phyloP scores from a whole-genome alignment of 345 rosid genomes.

The Eucalyptus pumila region DNA sequence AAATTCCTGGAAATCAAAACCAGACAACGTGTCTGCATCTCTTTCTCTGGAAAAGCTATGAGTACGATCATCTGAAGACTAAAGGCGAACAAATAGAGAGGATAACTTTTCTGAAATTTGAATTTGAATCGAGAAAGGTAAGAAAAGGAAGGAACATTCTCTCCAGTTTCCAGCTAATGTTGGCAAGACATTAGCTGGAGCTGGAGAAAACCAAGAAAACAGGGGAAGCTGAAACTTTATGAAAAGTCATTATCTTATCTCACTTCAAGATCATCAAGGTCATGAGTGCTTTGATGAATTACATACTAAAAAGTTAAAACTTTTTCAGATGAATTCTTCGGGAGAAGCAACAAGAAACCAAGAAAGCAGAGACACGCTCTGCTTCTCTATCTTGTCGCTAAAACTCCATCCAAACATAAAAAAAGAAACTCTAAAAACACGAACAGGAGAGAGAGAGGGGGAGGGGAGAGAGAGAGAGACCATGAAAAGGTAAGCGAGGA shows the following conservation, averaged over 20 bases:
- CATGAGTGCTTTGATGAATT: not conserved
- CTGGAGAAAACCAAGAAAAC: not conserved
- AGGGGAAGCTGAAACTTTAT: not conserved
- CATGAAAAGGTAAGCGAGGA: slow-evolving; percentile 89
- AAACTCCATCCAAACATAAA: not conserved
- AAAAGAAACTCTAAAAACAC: not conserved
- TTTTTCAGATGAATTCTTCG: not conserved
- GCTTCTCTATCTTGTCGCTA: not conserved
- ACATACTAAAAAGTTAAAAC: not conserved
- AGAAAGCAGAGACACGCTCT: not conserved
- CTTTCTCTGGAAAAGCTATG: not conserved
- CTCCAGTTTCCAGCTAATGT: not conserved
- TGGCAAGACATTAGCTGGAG: not conserved
- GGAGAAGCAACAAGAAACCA: not conserved
- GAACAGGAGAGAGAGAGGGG: not conserved
- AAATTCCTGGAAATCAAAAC: not conserved
- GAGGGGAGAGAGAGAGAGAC: slow-evolving; percentile 1
- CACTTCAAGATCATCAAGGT: not conserved
- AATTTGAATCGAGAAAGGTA: not conserved
- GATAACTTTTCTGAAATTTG: not conserved
- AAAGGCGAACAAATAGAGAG: not conserved
- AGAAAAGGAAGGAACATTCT: not conserved
- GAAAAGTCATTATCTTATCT: not conserved
- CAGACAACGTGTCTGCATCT: not conserved
- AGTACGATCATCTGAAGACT: not conserved